Conservation (phyloP, 164 flowering plant species). For the Liriodendron chinense region DNA sequence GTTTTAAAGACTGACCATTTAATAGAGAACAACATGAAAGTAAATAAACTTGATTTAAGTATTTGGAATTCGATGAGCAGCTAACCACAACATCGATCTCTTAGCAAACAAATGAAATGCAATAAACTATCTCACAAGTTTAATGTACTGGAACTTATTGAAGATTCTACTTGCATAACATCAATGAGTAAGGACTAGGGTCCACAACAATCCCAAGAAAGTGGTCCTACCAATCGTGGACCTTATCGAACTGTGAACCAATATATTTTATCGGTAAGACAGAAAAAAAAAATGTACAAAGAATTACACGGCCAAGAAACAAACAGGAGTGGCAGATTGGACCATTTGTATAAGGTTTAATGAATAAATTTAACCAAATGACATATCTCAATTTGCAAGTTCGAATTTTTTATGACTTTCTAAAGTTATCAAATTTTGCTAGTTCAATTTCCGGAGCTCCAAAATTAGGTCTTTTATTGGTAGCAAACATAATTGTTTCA, state of each 20-base stretch:
- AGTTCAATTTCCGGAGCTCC: background rate
- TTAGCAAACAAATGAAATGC: background rate
- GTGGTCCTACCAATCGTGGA: background rate
- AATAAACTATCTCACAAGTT: no score
- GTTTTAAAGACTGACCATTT: background rate
- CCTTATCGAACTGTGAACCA: no score
- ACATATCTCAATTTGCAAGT: background rate
- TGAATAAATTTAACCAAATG: background rate
- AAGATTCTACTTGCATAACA: background rate
- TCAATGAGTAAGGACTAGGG: background rate
- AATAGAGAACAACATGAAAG: background rate
- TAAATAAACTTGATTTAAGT: background rate
- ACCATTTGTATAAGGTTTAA: no score
- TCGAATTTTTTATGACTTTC: background rate
- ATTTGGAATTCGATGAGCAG: background rate
- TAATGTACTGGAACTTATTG: background rate
- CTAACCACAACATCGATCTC: background rate
- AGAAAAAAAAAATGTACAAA: no score
- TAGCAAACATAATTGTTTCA: no score
- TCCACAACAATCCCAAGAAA: background rate
- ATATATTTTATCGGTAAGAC: no score
- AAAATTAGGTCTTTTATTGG: no score
- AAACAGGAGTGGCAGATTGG: no score
- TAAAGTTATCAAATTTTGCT: background rate
- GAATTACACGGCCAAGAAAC: no score